Percentiles rank a stretch among this genome's conserved stretches.
Conservation (phyloP, 2,329 filamentous ascomycete species). For the Fusarium mexicanum region DNA sequence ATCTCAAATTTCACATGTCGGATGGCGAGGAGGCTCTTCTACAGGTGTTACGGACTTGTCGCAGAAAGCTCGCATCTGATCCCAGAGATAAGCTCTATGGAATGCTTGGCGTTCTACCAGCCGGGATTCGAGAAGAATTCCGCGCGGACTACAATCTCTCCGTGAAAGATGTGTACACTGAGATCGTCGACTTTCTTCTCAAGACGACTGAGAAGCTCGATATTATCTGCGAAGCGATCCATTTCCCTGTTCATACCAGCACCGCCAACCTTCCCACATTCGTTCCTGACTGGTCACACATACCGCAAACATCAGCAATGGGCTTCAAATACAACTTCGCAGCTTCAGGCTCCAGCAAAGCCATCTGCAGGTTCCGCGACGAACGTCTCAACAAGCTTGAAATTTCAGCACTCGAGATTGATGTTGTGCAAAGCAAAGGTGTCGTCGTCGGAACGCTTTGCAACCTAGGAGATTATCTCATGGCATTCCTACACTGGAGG, state of each 20-base stretch:
- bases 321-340: constrained; percentile 13
- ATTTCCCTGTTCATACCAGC: constrained; percentile 12
- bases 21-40: constrained; percentile 8
- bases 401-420: constrained; percentile 5
- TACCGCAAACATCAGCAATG: constrained; percentile 16
- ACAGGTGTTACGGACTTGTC: constrained; percentile 7
- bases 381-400: constrained; percentile 23
- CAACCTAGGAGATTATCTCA: constrained; percentile 25
- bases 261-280: constrained; percentile 14
- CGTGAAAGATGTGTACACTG: constrained; percentile 23
- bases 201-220: constrained; percentile 11
- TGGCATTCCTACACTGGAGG: constrained; percentile 31
- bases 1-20: not conserved
- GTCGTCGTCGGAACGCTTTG: constrained; percentile 16
- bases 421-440: constrained; percentile 4
- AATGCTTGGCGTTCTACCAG: constrained; percentile 9
- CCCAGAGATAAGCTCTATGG: constrained; percentile 22
- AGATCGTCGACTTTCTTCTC: constrained; percentile 23
- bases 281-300: constrained; percentile 27
- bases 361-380: not conserved
- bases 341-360: not conserved
- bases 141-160: constrained; percentile 13
- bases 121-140: not conserved
- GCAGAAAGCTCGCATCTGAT: constrained; percentile 11
- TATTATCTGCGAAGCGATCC: constrained; percentile 19